phyloP scores from a whole-genome alignment of 2,329 filamentous ascomycete species.

The Colletotrichum brevisporum region DNA sequence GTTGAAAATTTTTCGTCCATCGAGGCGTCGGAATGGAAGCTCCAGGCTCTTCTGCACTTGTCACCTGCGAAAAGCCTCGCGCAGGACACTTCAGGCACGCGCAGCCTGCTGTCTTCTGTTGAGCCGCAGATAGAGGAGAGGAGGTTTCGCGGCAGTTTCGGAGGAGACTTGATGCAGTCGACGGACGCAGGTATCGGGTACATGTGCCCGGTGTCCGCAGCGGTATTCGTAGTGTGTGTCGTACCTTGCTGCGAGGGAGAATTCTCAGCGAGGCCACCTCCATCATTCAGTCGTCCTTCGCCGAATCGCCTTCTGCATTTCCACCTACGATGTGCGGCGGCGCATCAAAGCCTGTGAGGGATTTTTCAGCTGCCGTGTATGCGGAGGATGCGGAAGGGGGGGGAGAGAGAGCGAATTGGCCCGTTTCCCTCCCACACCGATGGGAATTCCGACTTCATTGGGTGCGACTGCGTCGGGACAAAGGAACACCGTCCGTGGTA shows the following conservation, averaged over 20 bases:
- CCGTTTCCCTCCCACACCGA: conserved; percentile 8
- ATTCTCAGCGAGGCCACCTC: conserved; percentile 7
- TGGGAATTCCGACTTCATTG: conserved; percentile 29
- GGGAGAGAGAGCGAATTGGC: conserved; percentile 9
- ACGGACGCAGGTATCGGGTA: neutral
- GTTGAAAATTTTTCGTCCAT: conserved; percentile 1
- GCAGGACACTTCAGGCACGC: neutral
- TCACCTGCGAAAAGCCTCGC: neutral
- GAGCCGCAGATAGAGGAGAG: conserved; percentile 19
- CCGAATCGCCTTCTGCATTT: too few species aligned
- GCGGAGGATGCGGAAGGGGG: neutral
- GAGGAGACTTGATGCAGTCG: neutral
- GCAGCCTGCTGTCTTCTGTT: neutral
- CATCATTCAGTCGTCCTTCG: conserved; percentile 3
- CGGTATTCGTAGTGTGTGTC: neutral
- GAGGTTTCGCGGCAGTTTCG: conserved; percentile 6
- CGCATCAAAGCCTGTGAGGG: conserved; percentile 12
- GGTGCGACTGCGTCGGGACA: conserved; percentile 31
- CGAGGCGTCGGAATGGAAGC: neutral
- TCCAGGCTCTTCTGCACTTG: neutral
- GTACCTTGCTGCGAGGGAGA: neutral
- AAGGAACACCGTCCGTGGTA: conserved; percentile 28
- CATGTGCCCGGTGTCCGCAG: conserved; percentile 12
- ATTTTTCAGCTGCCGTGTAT: conserved; percentile 28
- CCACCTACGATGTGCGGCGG: too few species aligned